Percentiles rank a stretch among this genome's conserved stretches.
phyloP scores from a whole-genome alignment of 495 filamentous ascomycete genomes.

The Penicillium subrubescens region DNA sequence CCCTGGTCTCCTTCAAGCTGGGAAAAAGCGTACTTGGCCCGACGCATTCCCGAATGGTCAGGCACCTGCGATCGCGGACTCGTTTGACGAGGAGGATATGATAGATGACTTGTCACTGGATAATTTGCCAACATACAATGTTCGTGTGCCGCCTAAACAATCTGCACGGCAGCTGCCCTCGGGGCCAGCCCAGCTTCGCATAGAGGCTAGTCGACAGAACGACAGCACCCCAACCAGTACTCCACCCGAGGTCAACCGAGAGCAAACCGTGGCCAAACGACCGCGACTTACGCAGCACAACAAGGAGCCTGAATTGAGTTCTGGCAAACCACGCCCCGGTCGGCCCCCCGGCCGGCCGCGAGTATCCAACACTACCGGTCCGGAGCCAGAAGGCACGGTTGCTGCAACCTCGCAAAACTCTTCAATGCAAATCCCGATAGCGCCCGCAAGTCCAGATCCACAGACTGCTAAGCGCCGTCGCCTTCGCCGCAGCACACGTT shows the following conservation, averaged over 20 bases:
- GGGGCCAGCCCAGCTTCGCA: constrained; percentile 11
- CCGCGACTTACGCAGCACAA: constrained; percentile 29
- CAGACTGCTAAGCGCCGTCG: constrained; percentile 5
- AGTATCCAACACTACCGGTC: constrained; percentile 29
- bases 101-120: constrained; percentile 33
- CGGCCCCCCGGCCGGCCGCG: constrained; percentile 32
- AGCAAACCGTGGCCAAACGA: constrained; percentile 35
- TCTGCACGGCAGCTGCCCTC: constrained; percentile 13
- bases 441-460: neutral
- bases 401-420: neutral
- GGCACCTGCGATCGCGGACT: constrained; percentile 36
- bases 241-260: neutral
- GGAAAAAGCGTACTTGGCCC: constrained; percentile 41
- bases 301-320: neutral
- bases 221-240: neutral
- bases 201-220: constrained; percentile 17
- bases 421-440: neutral
- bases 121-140: constrained; percentile 18
- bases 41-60: constrained; percentile 34
- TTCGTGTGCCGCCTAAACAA: constrained; percentile 36
- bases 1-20: constrained; percentile 41
- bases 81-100: constrained; percentile 44
- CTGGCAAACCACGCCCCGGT: constrained; percentile 26
- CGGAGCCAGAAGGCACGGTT: constrained; percentile 17
- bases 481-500: constrained; percentile 20